Conservation (phyloP, 441 rosid species). For the Omphalea diandra region DNA sequence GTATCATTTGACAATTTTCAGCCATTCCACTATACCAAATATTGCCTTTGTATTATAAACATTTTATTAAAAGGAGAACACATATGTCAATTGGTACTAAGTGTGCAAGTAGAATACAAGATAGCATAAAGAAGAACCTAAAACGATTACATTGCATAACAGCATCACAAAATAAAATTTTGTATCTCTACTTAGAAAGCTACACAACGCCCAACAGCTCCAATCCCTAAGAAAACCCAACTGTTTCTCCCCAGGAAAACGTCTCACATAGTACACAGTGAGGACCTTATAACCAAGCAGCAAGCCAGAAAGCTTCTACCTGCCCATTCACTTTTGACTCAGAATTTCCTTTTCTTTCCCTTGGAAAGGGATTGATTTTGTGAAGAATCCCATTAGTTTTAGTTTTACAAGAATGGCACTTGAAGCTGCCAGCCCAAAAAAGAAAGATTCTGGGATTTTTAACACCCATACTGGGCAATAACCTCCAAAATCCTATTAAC, state of each 20-base stretch:
- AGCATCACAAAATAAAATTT: background rate
- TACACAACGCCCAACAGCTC: background rate
- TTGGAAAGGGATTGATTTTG: too few relatives aligned
- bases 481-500: background rate
- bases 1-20: background rate
- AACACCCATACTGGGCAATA: background rate
- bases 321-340: too few relatives aligned
- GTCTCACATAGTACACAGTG: background rate
- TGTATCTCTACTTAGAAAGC: background rate
- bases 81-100: background rate
- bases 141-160: background rate
- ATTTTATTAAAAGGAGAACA: background rate
- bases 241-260: background rate
- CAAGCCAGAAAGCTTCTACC: too few relatives aligned
- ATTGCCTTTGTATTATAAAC: background rate
- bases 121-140: background rate
- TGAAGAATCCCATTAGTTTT: background rate
- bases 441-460: background rate
- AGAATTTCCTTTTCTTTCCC: too few relatives aligned
- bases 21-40: background rate
- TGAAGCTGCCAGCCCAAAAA: background rate
- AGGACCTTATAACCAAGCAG: conserved; percentile 1
- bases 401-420: background rate
- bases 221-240: background rate
- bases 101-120: background rate